These are phyloP conservation scores for Dillenia turbinata DNA, from an alignment of 164 flowering plant genomes.

Conservation along the genomic window DNA sequence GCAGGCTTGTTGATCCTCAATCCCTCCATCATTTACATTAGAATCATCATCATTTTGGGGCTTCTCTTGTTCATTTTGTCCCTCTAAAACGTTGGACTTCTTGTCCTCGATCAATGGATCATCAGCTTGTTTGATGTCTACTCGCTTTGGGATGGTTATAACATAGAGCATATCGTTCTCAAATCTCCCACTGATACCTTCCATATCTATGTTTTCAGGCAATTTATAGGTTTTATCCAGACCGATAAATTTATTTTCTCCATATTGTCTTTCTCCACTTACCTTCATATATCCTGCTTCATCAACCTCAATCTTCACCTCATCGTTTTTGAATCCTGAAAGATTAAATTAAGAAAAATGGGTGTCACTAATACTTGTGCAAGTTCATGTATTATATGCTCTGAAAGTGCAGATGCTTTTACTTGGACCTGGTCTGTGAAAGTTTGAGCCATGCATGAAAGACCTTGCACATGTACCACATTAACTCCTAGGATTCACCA, in stretches of 20 bases:
- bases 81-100: background rate
- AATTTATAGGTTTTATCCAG: conserved; percentile 19
- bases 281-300: conserved; percentile 16
- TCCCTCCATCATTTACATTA: background rate
- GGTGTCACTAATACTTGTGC: background rate
- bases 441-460: no score
- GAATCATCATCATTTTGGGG: conserved; percentile 1
- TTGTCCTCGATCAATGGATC: conserved; percentile 4
- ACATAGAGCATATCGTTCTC: conserved; percentile 31
- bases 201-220: conserved; percentile 35
- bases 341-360: background rate
- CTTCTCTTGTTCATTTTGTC: conserved; percentile 8
- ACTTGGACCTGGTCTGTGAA: no score
- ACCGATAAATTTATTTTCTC: conserved; percentile 3
- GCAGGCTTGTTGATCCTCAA: background rate
- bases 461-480: no score
- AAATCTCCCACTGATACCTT: conserved; percentile 32
- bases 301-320: conserved; percentile 26
- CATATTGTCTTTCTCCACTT: conserved; percentile 27
- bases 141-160: conserved; percentile 44
- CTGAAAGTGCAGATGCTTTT: no score
- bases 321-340: conserved; percentile 29
- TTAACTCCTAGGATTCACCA: no score
- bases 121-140: conserved; percentile 4
- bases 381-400: background rate